Evolutionary conservation across 2,329 filamentous ascomycete genomes (phyloP).

Genomic region (Arthrobotrys iridis): DNA sequence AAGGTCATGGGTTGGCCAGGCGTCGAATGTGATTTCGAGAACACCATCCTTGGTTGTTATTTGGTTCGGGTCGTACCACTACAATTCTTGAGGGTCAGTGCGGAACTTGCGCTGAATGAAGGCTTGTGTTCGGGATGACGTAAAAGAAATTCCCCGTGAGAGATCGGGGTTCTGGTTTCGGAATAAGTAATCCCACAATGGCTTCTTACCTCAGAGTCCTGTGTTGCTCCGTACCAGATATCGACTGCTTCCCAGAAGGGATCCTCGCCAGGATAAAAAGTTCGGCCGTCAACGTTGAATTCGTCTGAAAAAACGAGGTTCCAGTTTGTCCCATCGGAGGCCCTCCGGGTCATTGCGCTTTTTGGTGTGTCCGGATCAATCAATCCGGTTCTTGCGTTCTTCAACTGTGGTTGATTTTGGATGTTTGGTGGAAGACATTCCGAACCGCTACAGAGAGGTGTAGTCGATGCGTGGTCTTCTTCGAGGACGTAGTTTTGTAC

Average conservation of each 20-base stretch:
- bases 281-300: constrained; percentile 73
- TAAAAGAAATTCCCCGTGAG: constrained; percentile 60
- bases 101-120: constrained; percentile 10
- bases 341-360: constrained; percentile 68
- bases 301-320: constrained; percentile 77
- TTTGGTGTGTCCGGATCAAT: constrained; percentile 75
- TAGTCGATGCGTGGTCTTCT: neutral
- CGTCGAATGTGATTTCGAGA: constrained; percentile 72
- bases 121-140: neutral
- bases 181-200: neutral
- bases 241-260: constrained; percentile 70
- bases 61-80: constrained; percentile 76
- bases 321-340: constrained; percentile 70
- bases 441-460: constrained; percentile 62
- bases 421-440: constrained; percentile 65
- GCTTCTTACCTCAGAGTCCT: constrained; percentile 60
- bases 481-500: constrained; percentile 39
- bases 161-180: neutral
- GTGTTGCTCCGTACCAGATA: constrained; percentile 62
- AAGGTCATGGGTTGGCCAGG: constrained; percentile 72
- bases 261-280: constrained; percentile 77
- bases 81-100: constrained; percentile 59
- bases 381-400: constrained; percentile 70
- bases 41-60: constrained; percentile 71
- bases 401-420: constrained; percentile 63